A percentile compares a stretch with the other conserved stretches of the same genome.
These are phyloP conservation scores for Panaeolus papilionaceus DNA, from an alignment of 768 basidiomycete genomes.

Conservation along the genomic window DNA sequence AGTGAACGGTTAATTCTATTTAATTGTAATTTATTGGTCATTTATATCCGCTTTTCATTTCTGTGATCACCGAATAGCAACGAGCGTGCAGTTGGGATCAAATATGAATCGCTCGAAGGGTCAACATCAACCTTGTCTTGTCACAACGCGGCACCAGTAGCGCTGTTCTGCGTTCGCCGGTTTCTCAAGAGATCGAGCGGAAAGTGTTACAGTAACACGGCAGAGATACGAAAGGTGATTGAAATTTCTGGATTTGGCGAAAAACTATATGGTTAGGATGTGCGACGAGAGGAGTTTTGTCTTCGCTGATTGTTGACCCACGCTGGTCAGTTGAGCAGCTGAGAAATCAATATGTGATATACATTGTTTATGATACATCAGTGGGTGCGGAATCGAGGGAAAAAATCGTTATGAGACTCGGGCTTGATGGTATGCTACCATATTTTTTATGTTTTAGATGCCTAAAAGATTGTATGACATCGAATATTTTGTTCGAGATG, in stretches of 20 bases:
- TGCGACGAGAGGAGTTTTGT: conserved; percentile 3
- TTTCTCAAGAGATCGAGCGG: conserved; percentile 61
- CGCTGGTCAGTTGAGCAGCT: too few relatives aligned
- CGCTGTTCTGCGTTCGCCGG: conserved; percentile 53
- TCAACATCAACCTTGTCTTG: conserved; percentile 14
- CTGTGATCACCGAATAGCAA: conserved; percentile 33
- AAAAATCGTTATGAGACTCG: too few relatives aligned
- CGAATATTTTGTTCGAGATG: too few relatives aligned
- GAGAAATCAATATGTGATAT: too few relatives aligned
- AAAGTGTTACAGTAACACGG: conserved; percentile 51
- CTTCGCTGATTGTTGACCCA: neutral
- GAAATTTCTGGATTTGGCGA: conserved; percentile 82
- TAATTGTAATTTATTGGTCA: neutral
- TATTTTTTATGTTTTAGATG: too few relatives aligned
- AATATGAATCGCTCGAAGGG: conserved; percentile 44
- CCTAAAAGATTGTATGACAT: too few relatives aligned
- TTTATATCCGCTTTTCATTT: conserved; percentile 3
- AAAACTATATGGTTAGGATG: conserved; percentile 55
- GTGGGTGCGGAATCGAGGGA: too few relatives aligned
- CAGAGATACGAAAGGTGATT: conserved; percentile 50
- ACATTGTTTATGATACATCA: too few relatives aligned
- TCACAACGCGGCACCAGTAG: conserved; percentile 23
- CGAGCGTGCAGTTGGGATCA: conserved; percentile 55
- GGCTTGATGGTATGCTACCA: too few relatives aligned
- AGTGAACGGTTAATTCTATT: conserved; percentile 38